A percentile compares a stretch with the other conserved stretches of the same genome.
phyloP scores from a whole-genome alignment of 1,284 basidiomycete species.

The Sporisorium scitamineum region DNA sequence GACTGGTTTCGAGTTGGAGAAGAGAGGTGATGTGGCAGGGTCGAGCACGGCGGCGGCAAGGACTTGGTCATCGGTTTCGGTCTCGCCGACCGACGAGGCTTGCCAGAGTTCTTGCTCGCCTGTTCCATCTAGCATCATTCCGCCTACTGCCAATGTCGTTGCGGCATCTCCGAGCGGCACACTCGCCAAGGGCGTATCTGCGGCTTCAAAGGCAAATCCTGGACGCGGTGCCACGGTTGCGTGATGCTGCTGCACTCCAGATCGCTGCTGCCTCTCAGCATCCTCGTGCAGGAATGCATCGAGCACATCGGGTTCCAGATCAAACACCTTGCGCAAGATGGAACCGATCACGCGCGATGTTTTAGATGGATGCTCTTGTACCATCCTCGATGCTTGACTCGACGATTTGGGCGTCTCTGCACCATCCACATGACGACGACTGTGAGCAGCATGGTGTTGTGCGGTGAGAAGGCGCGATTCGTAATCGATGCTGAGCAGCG shows the following conservation, averaged over 20 bases:
- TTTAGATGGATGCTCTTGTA: conserved; percentile 27
- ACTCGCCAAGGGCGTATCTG: conserved; percentile 20
- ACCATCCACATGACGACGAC: conserved; percentile 16
- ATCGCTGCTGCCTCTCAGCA: conserved; percentile 18
- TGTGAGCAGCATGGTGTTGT: not conserved
- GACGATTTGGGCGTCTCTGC: conserved; percentile 30
- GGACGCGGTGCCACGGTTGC: not conserved
- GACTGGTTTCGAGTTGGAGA: conserved; percentile 34
- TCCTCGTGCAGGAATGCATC: conserved; percentile 46
- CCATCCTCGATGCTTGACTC: conserved; percentile 15
- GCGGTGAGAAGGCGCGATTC: conserved; percentile 21
- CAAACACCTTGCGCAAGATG: conserved; percentile 47
- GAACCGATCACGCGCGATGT: conserved; percentile 45
- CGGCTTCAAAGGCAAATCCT: conserved; percentile 33
- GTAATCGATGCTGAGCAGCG: conserved; percentile 38
- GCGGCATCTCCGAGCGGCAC: conserved; percentile 18
- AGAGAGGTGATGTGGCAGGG: conserved; percentile 29
- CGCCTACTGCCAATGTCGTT: not conserved
- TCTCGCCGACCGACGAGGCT: conserved; percentile 8
- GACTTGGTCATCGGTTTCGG: conserved; percentile 8
- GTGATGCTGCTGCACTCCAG: not conserved
- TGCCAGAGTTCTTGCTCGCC: conserved; percentile 27
- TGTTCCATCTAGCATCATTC: conserved; percentile 33
- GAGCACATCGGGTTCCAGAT: conserved; percentile 51
- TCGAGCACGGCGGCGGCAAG: conserved; percentile 7